A percentile compares a stretch with the other conserved stretches of the same genome.
Evolutionary conservation across 495 filamentous ascomycete species (phyloP).

Genomic region (Penicillium diatomitis): DNA sequence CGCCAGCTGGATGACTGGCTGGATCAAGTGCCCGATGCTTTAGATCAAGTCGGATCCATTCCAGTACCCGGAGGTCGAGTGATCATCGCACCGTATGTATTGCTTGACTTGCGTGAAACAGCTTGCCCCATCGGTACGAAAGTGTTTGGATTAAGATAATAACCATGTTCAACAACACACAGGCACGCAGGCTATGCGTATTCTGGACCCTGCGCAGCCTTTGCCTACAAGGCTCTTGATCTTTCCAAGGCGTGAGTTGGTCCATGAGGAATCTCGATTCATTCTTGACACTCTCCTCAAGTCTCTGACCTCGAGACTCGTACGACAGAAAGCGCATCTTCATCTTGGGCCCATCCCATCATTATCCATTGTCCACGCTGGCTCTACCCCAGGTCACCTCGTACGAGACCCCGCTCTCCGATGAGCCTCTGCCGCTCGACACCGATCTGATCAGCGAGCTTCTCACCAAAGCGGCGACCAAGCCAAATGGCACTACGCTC

Average conservation of each 20-base stretch:
- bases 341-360: constrained; percentile 89
- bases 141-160: too few species aligned
- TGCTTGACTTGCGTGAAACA: too few species aligned
- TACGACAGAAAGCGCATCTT: constrained; percentile 72
- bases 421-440: constrained; percentile 66
- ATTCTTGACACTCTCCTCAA: not conserved
- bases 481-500: constrained; percentile 27
- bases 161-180: not conserved
- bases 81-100: constrained; percentile 89
- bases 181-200: constrained; percentile 97
- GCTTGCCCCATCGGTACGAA: too few species aligned
- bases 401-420: constrained; percentile 81
- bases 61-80: constrained; percentile 72
- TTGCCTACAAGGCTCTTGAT: constrained; percentile 89
- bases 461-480: constrained; percentile 35
- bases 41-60: constrained; percentile 48
- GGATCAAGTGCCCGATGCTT: constrained; percentile 53
- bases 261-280: not conserved
- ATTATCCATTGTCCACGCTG: constrained; percentile 66
- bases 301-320: constrained; percentile 1
- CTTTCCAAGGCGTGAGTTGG: constrained; percentile 59
- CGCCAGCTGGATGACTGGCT: constrained; percentile 73
- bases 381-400: constrained; percentile 65
- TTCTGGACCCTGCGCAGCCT: constrained; percentile 87
- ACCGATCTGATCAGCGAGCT: constrained; percentile 54